phyloP scores from a whole-genome alignment of 1,284 basidiomycete species.

The Tremellales sp. region DNA sequence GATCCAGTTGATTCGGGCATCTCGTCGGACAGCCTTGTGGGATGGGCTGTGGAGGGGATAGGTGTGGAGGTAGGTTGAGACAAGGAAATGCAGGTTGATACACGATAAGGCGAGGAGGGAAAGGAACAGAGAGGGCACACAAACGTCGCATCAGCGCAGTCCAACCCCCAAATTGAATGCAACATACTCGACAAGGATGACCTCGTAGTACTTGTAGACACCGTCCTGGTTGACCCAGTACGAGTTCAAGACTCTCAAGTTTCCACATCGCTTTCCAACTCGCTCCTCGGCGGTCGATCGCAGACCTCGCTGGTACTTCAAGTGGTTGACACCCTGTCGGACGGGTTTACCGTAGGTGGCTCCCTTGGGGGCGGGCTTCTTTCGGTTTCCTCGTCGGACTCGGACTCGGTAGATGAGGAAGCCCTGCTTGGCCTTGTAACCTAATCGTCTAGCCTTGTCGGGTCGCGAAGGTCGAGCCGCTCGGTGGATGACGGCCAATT shows the following conservation, averaged over 20 bases:
- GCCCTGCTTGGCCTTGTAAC: conserved; percentile 99
- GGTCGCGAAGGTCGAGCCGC: conserved; percentile 96
- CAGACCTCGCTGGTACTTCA: conserved; percentile 95
- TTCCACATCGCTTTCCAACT: conserved; percentile 92
- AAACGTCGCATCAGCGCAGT: conserved; percentile 7
- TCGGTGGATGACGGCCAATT: conserved; percentile 97
- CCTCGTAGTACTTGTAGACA: conserved; percentile 99
- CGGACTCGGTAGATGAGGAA: conserved; percentile 98
- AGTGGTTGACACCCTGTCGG: conserved; percentile 94
- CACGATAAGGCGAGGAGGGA: conserved; percentile 2
- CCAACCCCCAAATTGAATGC: background rate
- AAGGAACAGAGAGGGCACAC: conserved; percentile 4
- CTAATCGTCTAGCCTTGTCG: conserved; percentile 97
- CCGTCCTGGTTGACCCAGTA: conserved; percentile 99
- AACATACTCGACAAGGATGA: conserved; percentile 94
- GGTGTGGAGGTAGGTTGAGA: conserved; percentile 1
- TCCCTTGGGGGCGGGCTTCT: conserved; percentile 97
- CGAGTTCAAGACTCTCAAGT: conserved; percentile 71
- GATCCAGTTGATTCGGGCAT: conserved; percentile 92
- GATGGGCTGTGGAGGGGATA: conserved; percentile 36
- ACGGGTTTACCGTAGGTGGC: conserved; percentile 99
- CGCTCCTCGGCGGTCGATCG: conserved; percentile 96
- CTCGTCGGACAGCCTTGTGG: conserved; percentile 73
- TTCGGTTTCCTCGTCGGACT: conserved; percentile 97
- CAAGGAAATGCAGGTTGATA: background rate